phyloP scores from a whole-genome alignment of 257 asterid genomes.

The Lithospermum erythrorhizon region DNA sequence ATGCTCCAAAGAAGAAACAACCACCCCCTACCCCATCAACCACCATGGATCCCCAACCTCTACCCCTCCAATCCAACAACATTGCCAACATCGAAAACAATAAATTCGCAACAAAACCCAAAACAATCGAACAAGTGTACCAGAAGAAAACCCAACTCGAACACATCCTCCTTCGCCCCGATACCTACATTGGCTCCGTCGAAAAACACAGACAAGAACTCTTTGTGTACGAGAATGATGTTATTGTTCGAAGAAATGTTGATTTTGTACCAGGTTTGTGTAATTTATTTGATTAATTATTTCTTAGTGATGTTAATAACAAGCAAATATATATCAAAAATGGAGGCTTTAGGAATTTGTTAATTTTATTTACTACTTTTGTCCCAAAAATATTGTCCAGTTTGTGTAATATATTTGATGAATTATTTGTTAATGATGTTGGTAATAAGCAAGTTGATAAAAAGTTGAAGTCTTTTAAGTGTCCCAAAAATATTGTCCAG shows the following conservation, averaged over 20 bases:
- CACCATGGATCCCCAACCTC: not conserved
- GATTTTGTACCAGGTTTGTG: slow-evolving; percentile 48
- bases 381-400: too few relatives aligned
- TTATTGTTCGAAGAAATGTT: slow-evolving; percentile 47
- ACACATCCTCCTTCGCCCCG: slow-evolving; percentile 96
- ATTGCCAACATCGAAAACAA: slow-evolving; percentile 46
- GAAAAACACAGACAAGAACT: slow-evolving; percentile 66
- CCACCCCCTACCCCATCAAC: not conserved
- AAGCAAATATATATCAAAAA: too few relatives aligned
- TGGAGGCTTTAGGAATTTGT: too few relatives aligned
- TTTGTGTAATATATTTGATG: too few relatives aligned
- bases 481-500: too few relatives aligned
- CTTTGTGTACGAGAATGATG: slow-evolving; percentile 62
- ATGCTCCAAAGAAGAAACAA: not conserved
- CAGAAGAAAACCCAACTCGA: slow-evolving; percentile 96
- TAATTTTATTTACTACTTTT: too few relatives aligned
- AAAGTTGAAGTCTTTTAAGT: too few relatives aligned
- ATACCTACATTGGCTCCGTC: slow-evolving; percentile 87
- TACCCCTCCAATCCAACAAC: slow-evolving; percentile 56
- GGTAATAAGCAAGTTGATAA: too few relatives aligned
- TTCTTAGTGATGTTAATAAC: too few relatives aligned
- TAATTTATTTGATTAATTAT: too few relatives aligned
- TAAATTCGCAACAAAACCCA: slow-evolving; percentile 3
- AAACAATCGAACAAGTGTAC: slow-evolving; percentile 84
- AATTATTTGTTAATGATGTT: too few relatives aligned